Conservation (phyloP, 176 grass and related monocot genomes). For the Oryza australiensis region DNA sequence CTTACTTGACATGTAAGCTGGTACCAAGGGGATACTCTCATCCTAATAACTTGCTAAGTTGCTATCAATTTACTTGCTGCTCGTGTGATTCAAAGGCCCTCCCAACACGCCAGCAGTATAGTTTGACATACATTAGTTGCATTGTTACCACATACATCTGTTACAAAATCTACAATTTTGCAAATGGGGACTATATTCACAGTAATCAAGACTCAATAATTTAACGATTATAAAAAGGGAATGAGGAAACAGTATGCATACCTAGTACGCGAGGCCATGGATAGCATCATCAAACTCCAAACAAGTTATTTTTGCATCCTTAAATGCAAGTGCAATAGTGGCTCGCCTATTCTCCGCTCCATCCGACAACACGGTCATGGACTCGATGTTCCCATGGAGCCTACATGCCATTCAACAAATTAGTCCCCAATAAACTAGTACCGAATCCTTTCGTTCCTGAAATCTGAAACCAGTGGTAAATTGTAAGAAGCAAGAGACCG, state of each 20-base stretch:
- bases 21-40: background rate
- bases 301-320: slow-evolving; percentile 79
- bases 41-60: background rate
- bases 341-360: slow-evolving; percentile 71
- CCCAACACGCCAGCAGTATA: background rate
- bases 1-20: background rate
- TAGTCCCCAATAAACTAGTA: background rate
- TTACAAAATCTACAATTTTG: background rate
- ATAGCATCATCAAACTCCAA: slow-evolving; percentile 82
- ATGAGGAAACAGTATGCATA: slow-evolving; percentile 20
- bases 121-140: background rate
- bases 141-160: background rate
- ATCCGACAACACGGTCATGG: slow-evolving; percentile 67
- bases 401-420: slow-evolving; percentile 41
- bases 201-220: background rate
- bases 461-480: background rate
- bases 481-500: slow-evolving; percentile 1
- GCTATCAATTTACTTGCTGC: background rate
- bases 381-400: slow-evolving; percentile 83
- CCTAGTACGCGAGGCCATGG: slow-evolving; percentile 69
- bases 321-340: slow-evolving; percentile 60
- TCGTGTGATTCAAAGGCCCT: background rate
- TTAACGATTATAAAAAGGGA: background rate
- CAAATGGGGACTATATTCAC: background rate
- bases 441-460: background rate